Percentiles rank a stretch among this genome's conserved stretches.
These are phyloP conservation scores for Termitomyces bulborhizus DNA, from an alignment of 768 basidiomycete genomes.

Conservation along the genomic window DNA sequence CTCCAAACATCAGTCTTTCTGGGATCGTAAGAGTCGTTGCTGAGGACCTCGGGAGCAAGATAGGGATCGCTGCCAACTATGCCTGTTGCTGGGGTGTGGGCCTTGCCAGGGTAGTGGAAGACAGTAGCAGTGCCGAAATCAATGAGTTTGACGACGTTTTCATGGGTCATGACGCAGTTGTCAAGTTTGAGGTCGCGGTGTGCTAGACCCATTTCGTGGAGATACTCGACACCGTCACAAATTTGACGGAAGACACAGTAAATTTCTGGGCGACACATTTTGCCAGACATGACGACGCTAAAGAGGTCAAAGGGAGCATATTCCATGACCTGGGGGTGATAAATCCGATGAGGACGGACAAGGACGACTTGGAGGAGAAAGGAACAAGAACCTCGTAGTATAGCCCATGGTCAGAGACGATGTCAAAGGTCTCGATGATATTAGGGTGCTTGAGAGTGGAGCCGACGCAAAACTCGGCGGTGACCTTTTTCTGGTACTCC, in stretches of 20 bases:
- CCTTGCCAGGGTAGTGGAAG: conserved; percentile 96
- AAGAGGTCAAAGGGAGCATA: conserved; percentile 98
- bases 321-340: conserved; percentile 85
- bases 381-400: conserved; percentile 86
- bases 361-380: neutral
- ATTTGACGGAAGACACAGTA: conserved; percentile 99
- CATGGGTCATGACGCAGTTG: conserved; percentile 97
- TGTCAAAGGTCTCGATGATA: conserved; percentile 97
- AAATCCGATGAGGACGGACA: conserved; percentile 5
- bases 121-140: conserved; percentile 99
- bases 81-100: conserved; percentile 72
- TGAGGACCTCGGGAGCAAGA: conserved; percentile 93
- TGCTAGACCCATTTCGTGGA: conserved; percentile 95
- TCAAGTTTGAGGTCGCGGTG: conserved; percentile 99
- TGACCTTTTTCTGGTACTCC: conserved; percentile 99
- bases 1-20: conserved; percentile 99
- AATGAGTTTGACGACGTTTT: conserved; percentile 96
- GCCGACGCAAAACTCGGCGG: conserved; percentile 97
- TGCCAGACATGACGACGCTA: conserved; percentile 98
- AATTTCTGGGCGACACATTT: conserved; percentile 97
- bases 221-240: conserved; percentile 95
- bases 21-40: conserved; percentile 80
- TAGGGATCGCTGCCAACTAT: conserved; percentile 98
- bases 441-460: conserved; percentile 91
- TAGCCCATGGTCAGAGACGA: conserved; percentile 95